phyloP scores from a whole-genome alignment of 2,329 filamentous ascomycete genomes.

The Neonectria punicea region DNA sequence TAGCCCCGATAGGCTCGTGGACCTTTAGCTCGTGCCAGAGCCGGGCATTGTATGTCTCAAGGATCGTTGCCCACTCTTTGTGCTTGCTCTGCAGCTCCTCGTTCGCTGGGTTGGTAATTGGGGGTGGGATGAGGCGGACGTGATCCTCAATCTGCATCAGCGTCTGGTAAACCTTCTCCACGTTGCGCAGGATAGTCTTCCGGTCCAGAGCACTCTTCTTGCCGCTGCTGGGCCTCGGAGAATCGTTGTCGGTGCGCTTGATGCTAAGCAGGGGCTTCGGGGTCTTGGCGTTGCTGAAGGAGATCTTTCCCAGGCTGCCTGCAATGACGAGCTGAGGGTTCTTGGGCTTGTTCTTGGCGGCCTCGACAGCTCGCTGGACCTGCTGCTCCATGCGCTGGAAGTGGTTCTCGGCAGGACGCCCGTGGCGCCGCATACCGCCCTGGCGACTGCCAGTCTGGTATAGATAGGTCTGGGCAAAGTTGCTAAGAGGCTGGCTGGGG shows the following conservation, averaged over 20 bases:
- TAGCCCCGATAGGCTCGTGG: conserved; percentile 86
- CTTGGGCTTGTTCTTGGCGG: conserved; percentile 96
- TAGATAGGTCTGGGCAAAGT: conserved; percentile 97
- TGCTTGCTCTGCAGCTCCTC: conserved; percentile 77
- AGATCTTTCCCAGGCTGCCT: conserved; percentile 96
- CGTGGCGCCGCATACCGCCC: conserved; percentile 77
- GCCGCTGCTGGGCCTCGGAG: conserved; percentile 61
- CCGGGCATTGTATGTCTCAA: conserved; percentile 77
- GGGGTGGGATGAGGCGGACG: conserved; percentile 78
- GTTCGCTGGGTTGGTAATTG: conserved; percentile 66
- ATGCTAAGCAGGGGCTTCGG: conserved; percentile 95
- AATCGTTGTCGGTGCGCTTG: conserved; percentile 81
- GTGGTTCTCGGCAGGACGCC: conserved; percentile 91
- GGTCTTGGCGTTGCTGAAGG: conserved; percentile 98
- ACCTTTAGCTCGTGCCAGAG: conserved; percentile 92
- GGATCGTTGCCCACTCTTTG: conserved; percentile 73
- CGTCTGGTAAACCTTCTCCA: conserved; percentile 87
- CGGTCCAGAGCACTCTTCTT: conserved; percentile 74
- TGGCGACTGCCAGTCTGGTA: conserved; percentile 92
- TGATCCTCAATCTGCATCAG: conserved; percentile 96
- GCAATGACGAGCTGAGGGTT: conserved; percentile 97
- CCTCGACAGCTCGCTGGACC: conserved; percentile 95
- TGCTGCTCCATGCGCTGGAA: conserved; percentile 99
- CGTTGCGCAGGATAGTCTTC: conserved; percentile 85
- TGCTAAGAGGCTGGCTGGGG: conserved; percentile 90